A percentile compares a stretch with the other conserved stretches of the same genome.
Evolutionary conservation across 1,284 basidiomycete genomes (phyloP).

Genomic region (Meira nashicola): DNA sequence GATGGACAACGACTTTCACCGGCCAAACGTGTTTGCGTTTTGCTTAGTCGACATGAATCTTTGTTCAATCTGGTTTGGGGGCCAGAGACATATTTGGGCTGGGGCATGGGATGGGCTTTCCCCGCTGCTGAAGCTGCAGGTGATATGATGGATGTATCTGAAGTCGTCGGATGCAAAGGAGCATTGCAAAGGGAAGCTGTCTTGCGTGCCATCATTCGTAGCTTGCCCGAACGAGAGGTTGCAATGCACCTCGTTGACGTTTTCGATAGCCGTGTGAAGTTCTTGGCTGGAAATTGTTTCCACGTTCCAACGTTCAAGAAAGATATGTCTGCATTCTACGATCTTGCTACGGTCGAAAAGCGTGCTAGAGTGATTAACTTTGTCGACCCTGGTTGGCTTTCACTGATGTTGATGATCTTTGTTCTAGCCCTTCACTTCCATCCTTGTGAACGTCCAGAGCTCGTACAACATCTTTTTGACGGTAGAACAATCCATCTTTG

Average conservation of each 20-base stretch:
- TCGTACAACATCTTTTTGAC: conserved; percentile 35
- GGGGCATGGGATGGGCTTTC: conserved; percentile 50
- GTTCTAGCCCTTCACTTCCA: conserved; percentile 43
- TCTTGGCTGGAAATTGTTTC: conserved; percentile 13
- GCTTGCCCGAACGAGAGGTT: conserved; percentile 34
- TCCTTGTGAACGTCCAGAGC: conserved; percentile 33
- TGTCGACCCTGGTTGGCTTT: conserved; percentile 46
- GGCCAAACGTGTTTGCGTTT: conserved; percentile 13
- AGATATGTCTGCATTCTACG: conserved; percentile 28
- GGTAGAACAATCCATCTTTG: conserved; percentile 36
- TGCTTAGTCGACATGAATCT: conserved; percentile 9
- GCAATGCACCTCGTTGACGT: conserved; percentile 40
- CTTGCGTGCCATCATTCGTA: conserved; percentile 37
- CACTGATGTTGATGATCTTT: conserved; percentile 40
- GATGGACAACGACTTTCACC: conserved; percentile 12
- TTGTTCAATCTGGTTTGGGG: conserved; percentile 35
- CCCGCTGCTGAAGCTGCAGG: conserved; percentile 34
- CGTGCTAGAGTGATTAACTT: conserved; percentile 41
- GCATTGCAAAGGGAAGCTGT: conserved; percentile 40
- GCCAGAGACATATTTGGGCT: conserved; percentile 45
- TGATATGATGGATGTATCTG: conserved; percentile 21
- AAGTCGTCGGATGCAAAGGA: conserved; percentile 23
- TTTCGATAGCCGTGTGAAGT: conserved; percentile 20
- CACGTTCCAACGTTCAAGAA: conserved; percentile 22
- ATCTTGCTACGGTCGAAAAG: conserved; percentile 33